Evolutionary conservation across 805 yeast genomes (phyloP).

Genomic region (Tetrapisispora pingtungensis): DNA sequence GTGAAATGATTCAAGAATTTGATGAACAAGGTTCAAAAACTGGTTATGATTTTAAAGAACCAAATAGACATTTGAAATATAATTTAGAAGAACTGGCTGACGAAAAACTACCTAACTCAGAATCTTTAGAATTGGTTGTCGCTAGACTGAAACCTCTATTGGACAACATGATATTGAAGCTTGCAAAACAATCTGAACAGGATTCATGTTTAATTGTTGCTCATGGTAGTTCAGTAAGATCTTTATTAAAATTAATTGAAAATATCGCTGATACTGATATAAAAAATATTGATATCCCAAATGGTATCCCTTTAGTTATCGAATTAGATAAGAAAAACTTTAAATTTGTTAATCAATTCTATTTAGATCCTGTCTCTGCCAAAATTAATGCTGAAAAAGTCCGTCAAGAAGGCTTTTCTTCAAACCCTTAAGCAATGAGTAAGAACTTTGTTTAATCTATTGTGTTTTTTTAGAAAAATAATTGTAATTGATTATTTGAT

Average conservation of each 20-base stretch:
- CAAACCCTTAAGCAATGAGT: conserved; percentile 23
- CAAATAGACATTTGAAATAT: conserved; percentile 28
- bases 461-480: too few species aligned
- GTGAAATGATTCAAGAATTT: conserved; percentile 34
- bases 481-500: neutral
- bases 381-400: conserved; percentile 71
- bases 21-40: conserved; percentile 23
- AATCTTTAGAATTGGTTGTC: conserved; percentile 64
- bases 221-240: conserved; percentile 76
- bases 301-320: conserved; percentile 70
- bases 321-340: conserved; percentile 42
- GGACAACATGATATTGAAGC: conserved; percentile 37
- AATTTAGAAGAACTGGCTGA: conserved; percentile 30
- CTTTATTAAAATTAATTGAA: conserved; percentile 59
- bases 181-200: conserved; percentile 37
- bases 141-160: conserved; percentile 53
- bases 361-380: conserved; percentile 74
- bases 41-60: conserved; percentile 30
- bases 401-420: conserved; percentile 57
- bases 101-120: conserved; percentile 52
- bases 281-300: conserved; percentile 68
- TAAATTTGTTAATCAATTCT: conserved; percentile 44
- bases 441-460: too few species aligned
- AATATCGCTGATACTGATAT: conserved; percentile 57
- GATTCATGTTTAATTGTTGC: conserved; percentile 61